Conservation (phyloP, 345 rosid species). For the Excoecaria agallocha region DNA sequence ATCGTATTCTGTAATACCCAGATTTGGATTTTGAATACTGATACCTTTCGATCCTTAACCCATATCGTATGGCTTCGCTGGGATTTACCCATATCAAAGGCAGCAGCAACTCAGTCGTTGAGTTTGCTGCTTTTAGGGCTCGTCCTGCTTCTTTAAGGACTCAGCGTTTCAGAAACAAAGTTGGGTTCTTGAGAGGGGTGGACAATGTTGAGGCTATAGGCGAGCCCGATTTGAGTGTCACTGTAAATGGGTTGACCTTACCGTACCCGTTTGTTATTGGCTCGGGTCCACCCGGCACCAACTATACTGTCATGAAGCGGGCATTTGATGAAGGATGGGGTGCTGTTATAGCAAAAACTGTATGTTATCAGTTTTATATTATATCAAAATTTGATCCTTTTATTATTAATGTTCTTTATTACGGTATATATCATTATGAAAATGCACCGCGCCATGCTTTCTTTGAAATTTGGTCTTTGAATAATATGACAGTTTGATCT, state of each 20-base stretch:
- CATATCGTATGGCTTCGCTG: constrained; percentile 49
- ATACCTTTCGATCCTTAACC: neutral
- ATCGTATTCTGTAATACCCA: neutral
- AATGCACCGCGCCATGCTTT: no score
- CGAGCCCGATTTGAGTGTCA: constrained; percentile 86
- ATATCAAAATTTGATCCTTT: no score
- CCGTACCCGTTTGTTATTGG: constrained; percentile 95
- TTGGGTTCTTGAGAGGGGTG: constrained; percentile 49
- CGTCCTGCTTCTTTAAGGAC: constrained; percentile 25
- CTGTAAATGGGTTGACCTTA: constrained; percentile 80
- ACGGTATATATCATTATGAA: no score
- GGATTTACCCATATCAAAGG: constrained; percentile 45
- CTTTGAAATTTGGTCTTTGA: no score
- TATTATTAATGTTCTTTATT: no score
- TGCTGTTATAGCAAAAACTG: constrained; percentile 95
- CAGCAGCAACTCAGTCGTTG: constrained; percentile 30
- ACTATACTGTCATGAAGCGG: constrained; percentile 93
- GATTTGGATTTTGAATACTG: neutral
- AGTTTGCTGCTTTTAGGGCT: constrained; percentile 27
- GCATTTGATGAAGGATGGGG: constrained; percentile 99
- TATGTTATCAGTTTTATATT: constrained; percentile 25
- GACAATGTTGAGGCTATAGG: constrained; percentile 32
- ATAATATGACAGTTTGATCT: no score
- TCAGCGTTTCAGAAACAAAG: constrained; percentile 32
- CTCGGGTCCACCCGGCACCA: constrained; percentile 98